A percentile compares a stretch with the other conserved stretches of the same genome.
These are phyloP conservation scores for Punica granatum DNA, from an alignment of 345 rosid genomes.

Conservation along the genomic window DNA sequence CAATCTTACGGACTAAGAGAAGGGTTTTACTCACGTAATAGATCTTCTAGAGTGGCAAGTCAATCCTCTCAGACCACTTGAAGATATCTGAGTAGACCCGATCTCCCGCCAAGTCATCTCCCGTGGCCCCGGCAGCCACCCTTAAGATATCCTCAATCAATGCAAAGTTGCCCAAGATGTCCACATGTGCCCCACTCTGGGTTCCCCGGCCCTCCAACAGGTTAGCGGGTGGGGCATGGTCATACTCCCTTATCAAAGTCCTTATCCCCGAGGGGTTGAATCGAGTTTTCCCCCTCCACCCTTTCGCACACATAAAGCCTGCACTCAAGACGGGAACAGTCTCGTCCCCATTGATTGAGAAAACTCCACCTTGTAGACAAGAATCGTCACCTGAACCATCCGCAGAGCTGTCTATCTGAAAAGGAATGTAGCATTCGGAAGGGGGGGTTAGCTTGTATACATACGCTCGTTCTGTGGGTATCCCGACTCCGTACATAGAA, in stretches of 20 bases:
- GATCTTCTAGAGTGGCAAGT: constrained; percentile 32
- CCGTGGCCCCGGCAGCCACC: constrained; percentile 57
- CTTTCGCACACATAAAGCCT: constrained; percentile 71
- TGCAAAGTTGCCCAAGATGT: constrained; percentile 74
- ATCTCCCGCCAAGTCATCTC: constrained; percentile 56
- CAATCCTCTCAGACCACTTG: constrained; percentile 52
- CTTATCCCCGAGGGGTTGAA: constrained; percentile 61
- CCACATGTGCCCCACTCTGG: constrained; percentile 72
- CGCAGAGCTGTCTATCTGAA: constrained; percentile 58
- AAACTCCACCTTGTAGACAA: constrained; percentile 61
- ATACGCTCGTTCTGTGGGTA: constrained; percentile 69
- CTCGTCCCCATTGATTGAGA: constrained; percentile 54
- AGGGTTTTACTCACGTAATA: background rate
- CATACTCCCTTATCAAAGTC: constrained; percentile 48
- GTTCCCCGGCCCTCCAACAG: constrained; percentile 66
- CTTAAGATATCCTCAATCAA: constrained; percentile 62
- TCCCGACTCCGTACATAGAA: constrained; percentile 67
- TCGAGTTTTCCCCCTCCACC: constrained; percentile 67
- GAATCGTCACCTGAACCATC: constrained; percentile 33
- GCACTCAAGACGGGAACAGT: constrained; percentile 66
- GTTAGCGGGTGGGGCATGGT: constrained; percentile 63
- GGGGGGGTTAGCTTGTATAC: constrained; percentile 43
- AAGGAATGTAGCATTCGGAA: constrained; percentile 55
- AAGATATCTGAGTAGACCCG: constrained; percentile 49
- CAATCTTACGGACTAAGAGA: background rate